Evolutionary conservation across 768 basidiomycete species (phyloP).

Genomic region (Lactarius sanguifluus): DNA sequence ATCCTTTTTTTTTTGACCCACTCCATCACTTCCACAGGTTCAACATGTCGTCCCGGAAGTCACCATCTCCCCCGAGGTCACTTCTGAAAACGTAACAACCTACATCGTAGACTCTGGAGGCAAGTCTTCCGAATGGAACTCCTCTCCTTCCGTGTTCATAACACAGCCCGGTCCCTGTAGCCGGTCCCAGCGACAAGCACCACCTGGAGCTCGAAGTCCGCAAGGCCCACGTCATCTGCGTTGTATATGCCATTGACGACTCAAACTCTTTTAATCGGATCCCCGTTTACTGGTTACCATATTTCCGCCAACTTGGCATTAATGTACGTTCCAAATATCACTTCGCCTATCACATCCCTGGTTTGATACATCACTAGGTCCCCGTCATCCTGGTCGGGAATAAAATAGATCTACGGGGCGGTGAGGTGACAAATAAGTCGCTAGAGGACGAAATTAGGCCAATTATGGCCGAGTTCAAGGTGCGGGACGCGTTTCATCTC

Average conservation of each 20-base stretch:
- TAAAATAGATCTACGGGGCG: conserved; percentile 95
- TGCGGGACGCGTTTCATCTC: conserved; percentile 35
- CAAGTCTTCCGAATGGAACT: conserved; percentile 40
- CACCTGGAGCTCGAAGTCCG: conserved; percentile 95
- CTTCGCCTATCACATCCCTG: neutral
- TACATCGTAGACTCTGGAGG: conserved; percentile 98
- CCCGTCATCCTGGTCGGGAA: conserved; percentile 98
- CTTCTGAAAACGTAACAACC: conserved; percentile 96
- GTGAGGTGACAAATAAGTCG: conserved; percentile 90
- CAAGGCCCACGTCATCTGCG: conserved; percentile 96
- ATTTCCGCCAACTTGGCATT: conserved; percentile 91
- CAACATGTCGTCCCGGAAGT: conserved; percentile 96
- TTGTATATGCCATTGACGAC: conserved; percentile 97
- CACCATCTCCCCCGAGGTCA: conserved; percentile 96
- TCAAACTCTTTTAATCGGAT: conserved; percentile 96
- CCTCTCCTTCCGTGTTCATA: conserved; percentile 5
- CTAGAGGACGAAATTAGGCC: conserved; percentile 93
- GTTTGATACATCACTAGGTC: conserved; percentile 50
- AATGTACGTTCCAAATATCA: conserved; percentile 60
- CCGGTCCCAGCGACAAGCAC: conserved; percentile 77
- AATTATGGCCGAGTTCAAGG: conserved; percentile 99
- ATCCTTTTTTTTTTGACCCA: conserved; percentile 11
- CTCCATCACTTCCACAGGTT: conserved; percentile 52
- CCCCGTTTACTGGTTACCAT: conserved; percentile 96
- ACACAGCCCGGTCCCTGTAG: conserved; percentile 42